A percentile compares a stretch with the other conserved stretches of the same genome.
Evolutionary conservation across 192 early-diverging fungal species (phyloP).

Genomic region (Powellomyces hirtus): DNA sequence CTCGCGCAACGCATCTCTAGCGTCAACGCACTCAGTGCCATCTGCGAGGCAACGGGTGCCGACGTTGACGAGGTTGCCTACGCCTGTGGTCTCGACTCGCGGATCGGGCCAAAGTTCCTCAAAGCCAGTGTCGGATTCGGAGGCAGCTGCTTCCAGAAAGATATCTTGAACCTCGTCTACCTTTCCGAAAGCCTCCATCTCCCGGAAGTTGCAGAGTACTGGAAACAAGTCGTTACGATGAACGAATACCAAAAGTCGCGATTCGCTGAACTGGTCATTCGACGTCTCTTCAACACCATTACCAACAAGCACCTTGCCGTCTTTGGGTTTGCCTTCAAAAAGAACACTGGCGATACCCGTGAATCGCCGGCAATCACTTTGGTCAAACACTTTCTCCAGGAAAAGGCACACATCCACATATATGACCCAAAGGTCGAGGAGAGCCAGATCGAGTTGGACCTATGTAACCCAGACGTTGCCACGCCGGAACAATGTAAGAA

Average conservation of each 20-base stretch:
- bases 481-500: conserved; percentile 36
- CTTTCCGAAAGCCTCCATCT: conserved; percentile 78
- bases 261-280: conserved; percentile 73
- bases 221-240: conserved; percentile 83
- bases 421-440: conserved; percentile 87
- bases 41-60: conserved; percentile 91
- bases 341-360: conserved; percentile 89
- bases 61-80: conserved; percentile 88
- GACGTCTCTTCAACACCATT: conserved; percentile 74
- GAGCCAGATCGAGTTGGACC: conserved; percentile 23
- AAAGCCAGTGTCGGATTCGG: conserved; percentile 92
- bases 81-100: conserved; percentile 80
- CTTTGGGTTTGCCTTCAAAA: conserved; percentile 93
- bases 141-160: conserved; percentile 94
- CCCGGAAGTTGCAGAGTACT: conserved; percentile 90
- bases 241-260: conserved; percentile 90
- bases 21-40: conserved; percentile 84
- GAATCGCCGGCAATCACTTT: conserved; percentile 89
- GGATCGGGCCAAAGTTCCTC: conserved; percentile 88
- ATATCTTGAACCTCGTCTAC: conserved; percentile 89
- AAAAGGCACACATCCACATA: conserved; percentile 70
- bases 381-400: conserved; percentile 74
- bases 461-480: conserved; percentile 29
- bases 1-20: conserved; percentile 92
- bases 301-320: conserved; percentile 76